Evolutionary conservation across 352 stramenopile species (phyloP), one percentile per base, ranked within the genome.

Genomic region (Globisporangium carolinianum): DNA sequence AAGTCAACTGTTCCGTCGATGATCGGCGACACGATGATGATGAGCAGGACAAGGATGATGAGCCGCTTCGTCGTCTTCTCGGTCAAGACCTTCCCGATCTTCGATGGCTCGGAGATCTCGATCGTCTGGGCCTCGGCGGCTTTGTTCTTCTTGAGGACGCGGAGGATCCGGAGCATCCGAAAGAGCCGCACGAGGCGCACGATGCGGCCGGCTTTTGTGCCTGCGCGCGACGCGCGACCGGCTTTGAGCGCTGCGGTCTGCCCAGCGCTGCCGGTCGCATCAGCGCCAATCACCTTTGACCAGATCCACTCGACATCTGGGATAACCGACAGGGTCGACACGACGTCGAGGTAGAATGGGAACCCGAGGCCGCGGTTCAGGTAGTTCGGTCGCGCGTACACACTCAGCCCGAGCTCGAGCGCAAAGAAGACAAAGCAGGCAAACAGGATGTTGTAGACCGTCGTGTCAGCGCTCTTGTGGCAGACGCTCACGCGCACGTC

Each of bases 61-160:
- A 98, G 65, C 41, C 86, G 74, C 8, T 90, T 76, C 18, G 93
- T 98, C 8, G 94, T 98, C 53, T 97, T 96, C 57, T 98, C 93
- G 6, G 92, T 97, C 47, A 98, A 64, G 60, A 97, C 89, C 58
- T 96, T 95, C 49, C 94, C 94, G 52, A 98, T 92, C 66, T 98
- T 97, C 38, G 84, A 96, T 14, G 87, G 87, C 63, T 97, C 85
- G 0, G 81, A 90, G 55, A 95, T 86, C 53, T 87, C 62, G 15
- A 91, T 57, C 11, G 62, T 75, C 56, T 89, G 83, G 0, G 59
- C 57, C 5, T 88, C 73, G 6, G 58, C 67, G 18, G 76, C 75
- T 56, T 88, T 86, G 69, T 80, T 88, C 42, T 89, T 90, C 63
- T 88, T 88, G 45, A 93, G 78, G 3, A 94, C 78, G 4, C 83